These are phyloP conservation scores for Macrolepiota dolichaula DNA, from an alignment of 768 basidiomycete genomes.

Conservation along the genomic window DNA sequence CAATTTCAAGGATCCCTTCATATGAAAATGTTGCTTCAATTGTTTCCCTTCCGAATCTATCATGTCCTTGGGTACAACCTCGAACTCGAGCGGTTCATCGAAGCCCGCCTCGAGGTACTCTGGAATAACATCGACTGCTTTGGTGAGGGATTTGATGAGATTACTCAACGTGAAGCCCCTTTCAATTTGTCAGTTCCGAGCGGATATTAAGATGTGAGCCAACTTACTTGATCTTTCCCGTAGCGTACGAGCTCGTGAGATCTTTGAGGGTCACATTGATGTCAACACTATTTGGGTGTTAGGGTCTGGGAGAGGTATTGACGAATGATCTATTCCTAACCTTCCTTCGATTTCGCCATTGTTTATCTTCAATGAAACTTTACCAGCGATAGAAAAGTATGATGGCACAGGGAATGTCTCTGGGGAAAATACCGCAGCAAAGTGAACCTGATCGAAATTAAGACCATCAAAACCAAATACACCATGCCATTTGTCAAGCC, in stretches of 20 bases:
- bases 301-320: background rate
- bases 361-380: background rate
- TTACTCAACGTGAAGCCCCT: background rate
- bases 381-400: background rate
- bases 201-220: too few relatives aligned
- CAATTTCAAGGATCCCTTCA: background rate
- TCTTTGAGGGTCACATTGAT: background rate
- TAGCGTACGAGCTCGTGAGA: background rate
- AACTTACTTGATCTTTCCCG: background rate
- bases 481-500: background rate
- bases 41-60: background rate
- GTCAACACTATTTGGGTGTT: background rate
- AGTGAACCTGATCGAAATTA: background rate
- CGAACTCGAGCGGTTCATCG: background rate
- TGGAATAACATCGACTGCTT: too few relatives aligned
- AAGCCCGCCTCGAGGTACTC: background rate
- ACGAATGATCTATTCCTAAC: too few relatives aligned
- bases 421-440: background rate
- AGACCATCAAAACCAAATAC: background rate
- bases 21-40: background rate
- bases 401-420: background rate
- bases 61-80: background rate
- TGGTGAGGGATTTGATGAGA: too few relatives aligned
- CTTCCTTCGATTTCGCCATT: background rate
- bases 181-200: too few relatives aligned